Base-by-base conservation (phyloP, 2,329 filamentous ascomycete genomes). In the Botrytis deweyae region DNA sequence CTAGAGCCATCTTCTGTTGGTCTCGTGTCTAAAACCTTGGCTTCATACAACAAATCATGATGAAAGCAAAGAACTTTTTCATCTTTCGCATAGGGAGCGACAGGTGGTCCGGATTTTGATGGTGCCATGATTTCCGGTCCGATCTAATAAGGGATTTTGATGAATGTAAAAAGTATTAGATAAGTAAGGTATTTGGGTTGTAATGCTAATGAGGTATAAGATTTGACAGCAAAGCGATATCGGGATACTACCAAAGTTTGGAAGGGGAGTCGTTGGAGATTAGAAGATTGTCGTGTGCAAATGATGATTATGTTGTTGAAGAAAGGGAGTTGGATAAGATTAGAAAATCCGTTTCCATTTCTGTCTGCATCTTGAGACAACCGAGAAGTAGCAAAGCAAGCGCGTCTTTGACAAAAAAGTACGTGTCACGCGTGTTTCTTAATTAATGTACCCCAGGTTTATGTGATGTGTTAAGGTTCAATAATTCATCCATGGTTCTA, bases 1-100 rank as follows among this genome's bases (percentile, higher is more conserved):
- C 66, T 42, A 49, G 92, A 90, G 75, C 91, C 85, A 80, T 91
- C 91, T 63, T 91, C 89, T 80, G 87, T 86, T 82, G 86, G 84
- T 78, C 88, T 90, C 46, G 93, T 87, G 77, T 98, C 95, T 77
- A 97, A 89, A 70, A 99, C 91, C 84, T 98, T 98, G 78, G 96
- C 96, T 84, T 99, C 96, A 82, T 99, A 99, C 70, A 99, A 90
- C 84, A 98, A 91, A 81, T 98, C 95, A 84, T 95, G 93, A 82
- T 99, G 96, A 82, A 98, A 98, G 85, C 96, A 99, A 46, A 98
- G 90, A 55, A 97, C 94, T 81, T 92, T 94, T 86, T 99, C 96
- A 81, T 98, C 94, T 87, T 95, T 94, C 12, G 74, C 73, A 74
- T 77, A 82, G 3, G 80, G 79, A 22, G 80, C 76, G 25, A 71